Conservation (phyloP, 2,329 filamentous ascomycete genomes). For the Chaetomiaceae sp. region DNA sequence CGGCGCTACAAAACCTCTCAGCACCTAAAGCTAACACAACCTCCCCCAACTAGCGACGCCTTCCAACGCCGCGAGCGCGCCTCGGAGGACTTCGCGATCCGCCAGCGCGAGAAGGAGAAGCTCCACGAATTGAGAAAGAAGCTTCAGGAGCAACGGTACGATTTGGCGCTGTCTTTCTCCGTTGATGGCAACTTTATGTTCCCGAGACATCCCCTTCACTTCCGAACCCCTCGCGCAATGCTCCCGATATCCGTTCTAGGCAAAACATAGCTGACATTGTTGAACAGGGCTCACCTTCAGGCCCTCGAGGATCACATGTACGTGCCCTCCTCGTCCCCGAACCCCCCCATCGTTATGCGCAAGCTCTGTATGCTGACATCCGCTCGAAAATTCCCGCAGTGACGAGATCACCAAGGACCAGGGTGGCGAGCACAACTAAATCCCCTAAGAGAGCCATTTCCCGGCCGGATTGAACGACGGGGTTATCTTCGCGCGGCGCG, state of each 20-base stretch:
- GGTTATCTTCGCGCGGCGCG: neutral
- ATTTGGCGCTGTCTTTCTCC: too few relatives aligned
- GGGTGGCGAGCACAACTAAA: slow-evolving; percentile 62
- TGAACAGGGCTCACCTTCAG: slow-evolving; percentile 74
- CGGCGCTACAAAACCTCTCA: neutral
- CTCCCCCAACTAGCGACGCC: slow-evolving; percentile 59
- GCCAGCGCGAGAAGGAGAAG: slow-evolving; percentile 86
- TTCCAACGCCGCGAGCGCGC: slow-evolving; percentile 92
- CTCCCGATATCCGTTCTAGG: too few relatives aligned
- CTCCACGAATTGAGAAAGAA: slow-evolving; percentile 68
- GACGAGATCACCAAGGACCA: slow-evolving; percentile 71
- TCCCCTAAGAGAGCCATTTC: too few relatives aligned
- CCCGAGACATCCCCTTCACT: too few relatives aligned
- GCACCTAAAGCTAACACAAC: slow-evolving; percentile 9
- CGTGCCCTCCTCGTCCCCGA: slow-evolving; percentile 30
- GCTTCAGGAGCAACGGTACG: slow-evolving; percentile 74
- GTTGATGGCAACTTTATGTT: too few relatives aligned
- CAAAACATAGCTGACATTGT: too few relatives aligned
- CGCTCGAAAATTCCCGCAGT: slow-evolving; percentile 39
- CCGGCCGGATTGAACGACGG: too few relatives aligned
- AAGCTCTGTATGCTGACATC: neutral
- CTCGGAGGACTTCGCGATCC: slow-evolving; percentile 78
- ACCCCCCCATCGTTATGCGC: neutral
- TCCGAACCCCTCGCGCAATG: too few relatives aligned
- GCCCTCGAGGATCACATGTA: slow-evolving; percentile 86